A percentile compares a stretch with the other conserved stretches of the same genome.
Evolutionary conservation across 2,329 filamentous ascomycete genomes (phyloP).

Genomic region (Zelopaecilomyces penicillatus): DNA sequence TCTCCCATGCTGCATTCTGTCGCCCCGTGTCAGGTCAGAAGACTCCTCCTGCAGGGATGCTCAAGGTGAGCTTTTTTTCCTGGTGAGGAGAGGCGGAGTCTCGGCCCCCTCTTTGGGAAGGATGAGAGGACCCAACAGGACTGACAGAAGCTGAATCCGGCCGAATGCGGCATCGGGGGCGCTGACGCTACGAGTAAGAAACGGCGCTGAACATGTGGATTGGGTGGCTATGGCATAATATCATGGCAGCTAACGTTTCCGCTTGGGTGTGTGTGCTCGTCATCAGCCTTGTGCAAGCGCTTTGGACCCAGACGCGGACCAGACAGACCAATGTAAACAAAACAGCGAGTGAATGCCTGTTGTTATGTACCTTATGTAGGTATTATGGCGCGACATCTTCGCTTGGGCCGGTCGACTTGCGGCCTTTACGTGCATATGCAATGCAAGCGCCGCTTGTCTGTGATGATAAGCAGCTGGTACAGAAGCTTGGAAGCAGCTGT

Average conservation of each 20-base stretch:
- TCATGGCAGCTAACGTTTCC: conserved; percentile 3
- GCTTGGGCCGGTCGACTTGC: neutral
- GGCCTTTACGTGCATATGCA: neutral
- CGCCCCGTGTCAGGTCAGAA: conserved; percentile 12
- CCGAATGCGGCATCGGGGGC: neutral
- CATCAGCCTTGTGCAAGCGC: conserved; percentile 2
- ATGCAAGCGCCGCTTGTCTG: neutral
- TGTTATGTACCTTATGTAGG: too few relatives aligned
- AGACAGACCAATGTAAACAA: conserved; percentile 1
- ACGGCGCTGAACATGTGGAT: too few relatives aligned
- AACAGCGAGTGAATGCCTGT: neutral
- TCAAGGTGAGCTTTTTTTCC: neutral
- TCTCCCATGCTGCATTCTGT: conserved; percentile 17
- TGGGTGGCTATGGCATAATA: too few relatives aligned
- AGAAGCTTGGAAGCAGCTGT: neutral
- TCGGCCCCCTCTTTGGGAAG: conserved; percentile 6
- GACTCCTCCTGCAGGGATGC: conserved; percentile 4
- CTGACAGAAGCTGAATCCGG: conserved; percentile 4
- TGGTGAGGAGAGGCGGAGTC: neutral
- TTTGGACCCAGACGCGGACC: too few relatives aligned
- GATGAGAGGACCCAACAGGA: conserved; percentile 2
- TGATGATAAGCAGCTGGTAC: neutral
- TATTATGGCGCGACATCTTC: neutral
- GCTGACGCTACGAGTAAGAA: too few relatives aligned
- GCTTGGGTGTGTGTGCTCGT: conserved; percentile 1